Percentiles rank a stretch among this genome's conserved stretches.
phyloP scores from a whole-genome alignment of 345 rosid species.

The Citrus medica region DNA sequence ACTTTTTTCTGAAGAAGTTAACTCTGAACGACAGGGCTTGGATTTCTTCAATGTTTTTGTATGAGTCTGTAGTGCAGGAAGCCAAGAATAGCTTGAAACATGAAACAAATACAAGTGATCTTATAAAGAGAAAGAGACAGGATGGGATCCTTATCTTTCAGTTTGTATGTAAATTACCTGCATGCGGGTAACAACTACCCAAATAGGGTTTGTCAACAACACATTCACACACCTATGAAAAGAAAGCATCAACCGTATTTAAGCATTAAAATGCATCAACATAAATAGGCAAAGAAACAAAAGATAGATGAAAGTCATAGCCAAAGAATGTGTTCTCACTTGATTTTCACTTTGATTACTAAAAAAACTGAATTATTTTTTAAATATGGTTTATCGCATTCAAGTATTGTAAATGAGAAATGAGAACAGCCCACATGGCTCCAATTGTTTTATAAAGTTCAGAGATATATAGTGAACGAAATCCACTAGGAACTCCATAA shows the following conservation, averaged over 20 bases:
- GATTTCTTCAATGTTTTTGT: constrained; percentile 47
- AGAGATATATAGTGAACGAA: background rate
- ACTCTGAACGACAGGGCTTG: constrained; percentile 13
- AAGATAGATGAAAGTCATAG: background rate
- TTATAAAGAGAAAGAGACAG: background rate
- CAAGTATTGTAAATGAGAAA: background rate
- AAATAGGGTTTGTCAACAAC: constrained; percentile 87
- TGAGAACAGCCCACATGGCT: background rate
- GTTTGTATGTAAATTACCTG: constrained; percentile 51
- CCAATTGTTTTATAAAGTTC: background rate
- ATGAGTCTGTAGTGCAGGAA: constrained; percentile 70
- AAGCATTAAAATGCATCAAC: constrained; percentile 13
- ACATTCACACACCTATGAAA: constrained; percentile 79
- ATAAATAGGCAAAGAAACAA: background rate
- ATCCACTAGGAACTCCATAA: constrained; percentile 1
- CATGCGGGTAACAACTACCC: constrained; percentile 98
- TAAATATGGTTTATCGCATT: background rate
- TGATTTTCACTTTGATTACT: background rate
- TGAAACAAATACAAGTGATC: background rate
- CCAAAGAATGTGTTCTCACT: background rate
- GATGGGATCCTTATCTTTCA: background rate
- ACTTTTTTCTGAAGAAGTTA: constrained; percentile 41
- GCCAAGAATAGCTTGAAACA: constrained; percentile 11
- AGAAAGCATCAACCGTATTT: constrained; percentile 14
- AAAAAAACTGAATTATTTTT: background rate